Evolutionary conservation across 2,329 filamentous ascomycete species (phyloP), one percentile per base, ranked within the genome.

Genomic region (Colletotrichum sublineola): DNA sequence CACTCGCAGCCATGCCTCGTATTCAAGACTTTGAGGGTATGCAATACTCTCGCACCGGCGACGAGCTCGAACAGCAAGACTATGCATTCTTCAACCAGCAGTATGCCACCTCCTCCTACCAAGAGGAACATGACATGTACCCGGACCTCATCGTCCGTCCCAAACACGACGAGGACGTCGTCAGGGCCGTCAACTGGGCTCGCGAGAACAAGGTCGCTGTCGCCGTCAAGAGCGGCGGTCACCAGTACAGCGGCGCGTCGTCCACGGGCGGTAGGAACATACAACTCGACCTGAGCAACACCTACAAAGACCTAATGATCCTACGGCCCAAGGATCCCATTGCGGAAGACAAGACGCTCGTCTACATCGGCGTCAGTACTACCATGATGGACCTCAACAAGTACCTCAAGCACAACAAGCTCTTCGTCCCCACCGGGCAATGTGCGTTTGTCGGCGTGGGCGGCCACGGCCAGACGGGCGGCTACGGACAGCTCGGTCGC

Each of bases 191-290:
- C 8, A 79, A 81, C 53, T 85, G 83, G 70, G 85, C 85, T 2
- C 82, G 78, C 52, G 75, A 79, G 4, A 78, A 82, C 63, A 81
- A 81, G 2, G 78, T 84, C 20, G 81, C 83, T 4, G 79, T 87
- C 1, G 84, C 86, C 12, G 81, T 87, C 68, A 82, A 80, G 70
- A 86, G 80, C 1, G 85, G 85, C 0, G 85, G 85, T 0, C 85
- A 87, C 67, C 84, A 87, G 73, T 87, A 87, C 74, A 85, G 83
- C 63, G 85, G 85, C 29, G 85, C 85, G 15, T 86, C 82, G 0
- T 87, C 85, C 0, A 86, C 84, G 0, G 76, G 79, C 33, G 81
- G 78, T 5, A 78, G 79, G 1, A 85, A 85, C 62, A 86, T 87
- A 64, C 85, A 86, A 71, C 75, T 87, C 20, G 84, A 86, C 63